These are phyloP conservation scores for Trichosanthes cucumerina DNA, from an alignment of 306 rosid species.

Conservation along the genomic window DNA sequence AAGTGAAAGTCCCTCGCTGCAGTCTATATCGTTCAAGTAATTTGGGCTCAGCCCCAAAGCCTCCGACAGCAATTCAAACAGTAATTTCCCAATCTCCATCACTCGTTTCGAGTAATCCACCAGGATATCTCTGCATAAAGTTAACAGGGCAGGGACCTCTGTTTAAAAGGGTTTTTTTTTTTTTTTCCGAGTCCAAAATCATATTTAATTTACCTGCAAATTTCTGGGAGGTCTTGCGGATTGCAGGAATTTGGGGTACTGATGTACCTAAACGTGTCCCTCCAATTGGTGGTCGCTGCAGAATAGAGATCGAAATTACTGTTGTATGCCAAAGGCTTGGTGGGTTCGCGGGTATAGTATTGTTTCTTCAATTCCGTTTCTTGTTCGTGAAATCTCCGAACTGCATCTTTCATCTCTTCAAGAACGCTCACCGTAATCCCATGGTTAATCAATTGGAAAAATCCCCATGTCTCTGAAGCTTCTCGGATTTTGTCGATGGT, in stretches of 20 bases:
- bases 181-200: not conserved
- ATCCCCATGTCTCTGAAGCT: conserved; percentile 34
- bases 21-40: conserved; percentile 16
- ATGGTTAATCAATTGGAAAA: conserved; percentile 43
- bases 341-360: conserved; percentile 24
- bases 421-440: conserved; percentile 22
- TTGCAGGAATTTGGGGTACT: conserved; percentile 22
- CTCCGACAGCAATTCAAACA: conserved; percentile 25
- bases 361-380: conserved; percentile 29
- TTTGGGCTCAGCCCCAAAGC: conserved; percentile 17
- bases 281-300: conserved; percentile 42
- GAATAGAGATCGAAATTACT: conserved; percentile 27
- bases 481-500: conserved; percentile 18
- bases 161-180: not conserved
- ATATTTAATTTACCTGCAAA: conserved; percentile 32
- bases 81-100: not conserved
- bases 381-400: conserved; percentile 32
- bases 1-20: conserved; percentile 10
- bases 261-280: conserved; percentile 31
- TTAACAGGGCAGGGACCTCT: not conserved
- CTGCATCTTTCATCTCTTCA: conserved; percentile 26
- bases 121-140: conserved; percentile 10
- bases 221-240: conserved; percentile 28
- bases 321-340: conserved; percentile 7
- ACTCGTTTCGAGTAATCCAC: conserved; percentile 12